phyloP scores from a whole-genome alignment of 768 basidiomycete genomes.

The Auriscalpium microsporum region DNA sequence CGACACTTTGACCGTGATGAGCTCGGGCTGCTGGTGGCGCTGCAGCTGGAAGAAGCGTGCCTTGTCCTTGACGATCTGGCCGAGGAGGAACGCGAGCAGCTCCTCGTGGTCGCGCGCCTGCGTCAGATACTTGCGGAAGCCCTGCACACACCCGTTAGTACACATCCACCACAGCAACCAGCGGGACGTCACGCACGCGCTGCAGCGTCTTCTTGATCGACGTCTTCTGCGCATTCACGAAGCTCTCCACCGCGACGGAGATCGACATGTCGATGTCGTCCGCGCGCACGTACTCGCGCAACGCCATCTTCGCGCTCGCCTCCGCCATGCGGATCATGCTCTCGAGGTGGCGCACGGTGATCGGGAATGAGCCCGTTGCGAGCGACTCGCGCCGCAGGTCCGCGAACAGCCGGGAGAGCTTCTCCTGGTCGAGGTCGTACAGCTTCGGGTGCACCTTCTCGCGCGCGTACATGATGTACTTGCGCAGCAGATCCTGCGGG shows the following conservation, averaged over 20 bases:
- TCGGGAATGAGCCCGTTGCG: slow-evolving; percentile 97
- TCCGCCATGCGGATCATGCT: slow-evolving; percentile 99
- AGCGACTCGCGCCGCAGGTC: slow-evolving; percentile 94
- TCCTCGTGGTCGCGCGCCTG: slow-evolving; percentile 96
- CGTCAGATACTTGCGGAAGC: slow-evolving; percentile 96
- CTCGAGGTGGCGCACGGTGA: slow-evolving; percentile 95
- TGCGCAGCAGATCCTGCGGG: slow-evolving; percentile 90
- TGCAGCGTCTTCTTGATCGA: slow-evolving; percentile 97
- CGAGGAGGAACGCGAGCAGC: slow-evolving; percentile 87
- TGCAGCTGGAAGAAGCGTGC: slow-evolving; percentile 77
- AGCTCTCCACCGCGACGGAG: slow-evolving; percentile 89
- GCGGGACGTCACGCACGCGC: slow-evolving; percentile 47
- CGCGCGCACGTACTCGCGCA: slow-evolving; percentile 89
- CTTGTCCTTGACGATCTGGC: slow-evolving; percentile 88
- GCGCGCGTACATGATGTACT: slow-evolving; percentile 98
- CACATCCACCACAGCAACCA: background rate
- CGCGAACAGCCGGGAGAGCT: slow-evolving; percentile 86
- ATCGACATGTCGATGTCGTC: slow-evolving; percentile 98
- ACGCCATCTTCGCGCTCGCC: slow-evolving; percentile 96
- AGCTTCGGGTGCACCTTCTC: slow-evolving; percentile 90
- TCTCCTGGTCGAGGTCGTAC: slow-evolving; percentile 92
- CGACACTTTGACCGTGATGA: slow-evolving; percentile 63
- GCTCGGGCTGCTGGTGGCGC: slow-evolving; percentile 66
- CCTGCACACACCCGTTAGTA: slow-evolving; percentile 33
- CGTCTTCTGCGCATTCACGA: slow-evolving; percentile 95